Percentiles rank a stretch among this genome's conserved stretches.
Conservation (phyloP, 805 yeast species). For the Wickerhamiella alocasiicola region DNA sequence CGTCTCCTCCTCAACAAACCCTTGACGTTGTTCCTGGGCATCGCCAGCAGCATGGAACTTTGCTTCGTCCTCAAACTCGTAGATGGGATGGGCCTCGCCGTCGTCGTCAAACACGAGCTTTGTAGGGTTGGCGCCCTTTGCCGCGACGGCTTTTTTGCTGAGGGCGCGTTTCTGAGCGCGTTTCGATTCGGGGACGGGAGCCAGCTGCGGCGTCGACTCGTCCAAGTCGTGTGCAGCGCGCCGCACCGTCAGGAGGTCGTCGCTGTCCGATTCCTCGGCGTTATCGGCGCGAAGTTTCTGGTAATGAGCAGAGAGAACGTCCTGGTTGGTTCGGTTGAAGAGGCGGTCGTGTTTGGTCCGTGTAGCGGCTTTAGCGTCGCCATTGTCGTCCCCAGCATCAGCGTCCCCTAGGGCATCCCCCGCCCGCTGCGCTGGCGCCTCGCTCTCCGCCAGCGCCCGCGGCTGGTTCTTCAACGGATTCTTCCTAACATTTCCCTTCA, state of each 20-base stretch:
- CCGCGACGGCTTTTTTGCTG: conserved; percentile 60
- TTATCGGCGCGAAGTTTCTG: conserved; percentile 40
- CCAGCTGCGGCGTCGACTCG: conserved; percentile 36
- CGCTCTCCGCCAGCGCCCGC: conserved; percentile 44
- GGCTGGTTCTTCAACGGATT: conserved; percentile 75
- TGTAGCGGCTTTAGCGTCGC: too few species aligned
- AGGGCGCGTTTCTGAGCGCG: conserved; percentile 76
- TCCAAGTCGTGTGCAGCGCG: conserved; percentile 59
- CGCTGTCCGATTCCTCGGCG: conserved; percentile 31
- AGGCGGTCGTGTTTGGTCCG: conserved; percentile 87
- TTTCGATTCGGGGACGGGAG: conserved; percentile 67
- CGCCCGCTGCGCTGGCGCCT: conserved; percentile 25
- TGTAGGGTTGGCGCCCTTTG: conserved; percentile 53
- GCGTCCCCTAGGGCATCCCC: too few species aligned
- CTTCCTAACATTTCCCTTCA: conserved; percentile 33
- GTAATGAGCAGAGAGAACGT: conserved; percentile 81
- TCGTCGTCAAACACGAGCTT: conserved; percentile 88
- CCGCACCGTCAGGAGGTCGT: conserved; percentile 71
- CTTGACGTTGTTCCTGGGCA: conserved; percentile 52
- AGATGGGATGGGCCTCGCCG: conserved; percentile 81
- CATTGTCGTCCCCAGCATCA: too few species aligned
- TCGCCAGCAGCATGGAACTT: conserved; percentile 64
- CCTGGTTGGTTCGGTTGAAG: conserved; percentile 92
- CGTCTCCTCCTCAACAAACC: conserved; percentile 54
- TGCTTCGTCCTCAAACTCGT: conserved; percentile 82